phyloP scores from a whole-genome alignment of 148 eudicot species.

The Vaccinium myrtillus region DNA sequence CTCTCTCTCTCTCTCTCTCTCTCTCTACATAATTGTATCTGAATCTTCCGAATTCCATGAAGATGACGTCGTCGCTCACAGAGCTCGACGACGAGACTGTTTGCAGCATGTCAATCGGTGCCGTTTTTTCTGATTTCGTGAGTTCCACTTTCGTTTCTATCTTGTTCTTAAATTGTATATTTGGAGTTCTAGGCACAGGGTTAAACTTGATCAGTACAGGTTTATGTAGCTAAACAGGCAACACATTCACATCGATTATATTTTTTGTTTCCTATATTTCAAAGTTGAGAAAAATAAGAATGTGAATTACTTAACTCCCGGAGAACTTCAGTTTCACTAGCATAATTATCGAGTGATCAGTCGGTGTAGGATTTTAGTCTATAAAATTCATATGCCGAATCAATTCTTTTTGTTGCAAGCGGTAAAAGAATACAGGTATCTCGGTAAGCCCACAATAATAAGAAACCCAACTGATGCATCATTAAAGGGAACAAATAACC shows the following conservation, averaged over 20 bases:
- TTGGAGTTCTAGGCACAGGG: neutral
- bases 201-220: too few relatives aligned
- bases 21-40: neutral
- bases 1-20: neutral
- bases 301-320: neutral
- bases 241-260: neutral
- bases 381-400: too few relatives aligned
- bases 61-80: conserved; percentile 40
- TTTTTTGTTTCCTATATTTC: neutral
- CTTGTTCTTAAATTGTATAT: neutral
- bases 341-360: neutral
- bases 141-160: conserved; percentile 14
- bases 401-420: too few relatives aligned
- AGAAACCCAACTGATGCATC: too few relatives aligned
- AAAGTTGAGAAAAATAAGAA: neutral
- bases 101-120: conserved; percentile 73
- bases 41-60: conserved; percentile 6
- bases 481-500: too few relatives aligned
- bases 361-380: neutral
- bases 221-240: neutral
- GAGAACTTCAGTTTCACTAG: neutral
- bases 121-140: conserved; percentile 84
- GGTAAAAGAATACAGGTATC: too few relatives aligned
- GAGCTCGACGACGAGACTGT: conserved; percentile 69
- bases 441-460: too few relatives aligned